phyloP scores from a whole-genome alignment of 352 stramenopile genomes.

The Globisporangium mamillatum region DNA sequence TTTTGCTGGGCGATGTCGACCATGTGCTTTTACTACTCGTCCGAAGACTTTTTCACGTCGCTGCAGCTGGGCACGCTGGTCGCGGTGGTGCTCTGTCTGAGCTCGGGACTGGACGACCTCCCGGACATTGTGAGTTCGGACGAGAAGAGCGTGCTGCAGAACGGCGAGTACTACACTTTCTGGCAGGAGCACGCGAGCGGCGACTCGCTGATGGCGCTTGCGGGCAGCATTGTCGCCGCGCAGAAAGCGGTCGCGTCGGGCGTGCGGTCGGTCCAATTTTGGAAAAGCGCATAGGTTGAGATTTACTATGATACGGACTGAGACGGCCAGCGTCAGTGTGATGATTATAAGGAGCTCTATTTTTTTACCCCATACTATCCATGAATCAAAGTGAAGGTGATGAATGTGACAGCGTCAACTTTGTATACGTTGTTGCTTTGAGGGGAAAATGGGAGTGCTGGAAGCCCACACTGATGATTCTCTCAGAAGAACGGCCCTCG shows the following conservation, averaged over 20 bases:
- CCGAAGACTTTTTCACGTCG: conserved; percentile 44
- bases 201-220: conserved; percentile 47
- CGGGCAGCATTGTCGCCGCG: conserved; percentile 35
- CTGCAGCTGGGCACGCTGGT: conserved; percentile 59
- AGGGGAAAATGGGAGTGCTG: too few relatives aligned
- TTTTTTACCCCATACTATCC: neutral
- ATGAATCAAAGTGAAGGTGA: too few relatives aligned
- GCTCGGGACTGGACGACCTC: conserved; percentile 55
- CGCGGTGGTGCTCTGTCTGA: conserved; percentile 45
- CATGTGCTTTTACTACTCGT: conserved; percentile 57
- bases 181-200: conserved; percentile 50
- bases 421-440: too few relatives aligned
- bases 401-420: too few relatives aligned
- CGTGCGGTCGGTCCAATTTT: conserved; percentile 27
- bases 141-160: conserved; percentile 21
- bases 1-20: conserved; percentile 58
- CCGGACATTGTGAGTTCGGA: conserved; percentile 48
- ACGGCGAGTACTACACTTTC: conserved; percentile 38
- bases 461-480: too few relatives aligned
- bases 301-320: neutral
- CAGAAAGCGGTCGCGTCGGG: conserved; percentile 26
- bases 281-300: neutral
- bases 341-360: conserved; percentile 1
- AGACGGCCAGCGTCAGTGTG: neutral
- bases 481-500: too few relatives aligned